phyloP scores from a whole-genome alignment of 2,329 filamentous ascomycete genomes.

The Sarocladiaceae sp. region DNA sequence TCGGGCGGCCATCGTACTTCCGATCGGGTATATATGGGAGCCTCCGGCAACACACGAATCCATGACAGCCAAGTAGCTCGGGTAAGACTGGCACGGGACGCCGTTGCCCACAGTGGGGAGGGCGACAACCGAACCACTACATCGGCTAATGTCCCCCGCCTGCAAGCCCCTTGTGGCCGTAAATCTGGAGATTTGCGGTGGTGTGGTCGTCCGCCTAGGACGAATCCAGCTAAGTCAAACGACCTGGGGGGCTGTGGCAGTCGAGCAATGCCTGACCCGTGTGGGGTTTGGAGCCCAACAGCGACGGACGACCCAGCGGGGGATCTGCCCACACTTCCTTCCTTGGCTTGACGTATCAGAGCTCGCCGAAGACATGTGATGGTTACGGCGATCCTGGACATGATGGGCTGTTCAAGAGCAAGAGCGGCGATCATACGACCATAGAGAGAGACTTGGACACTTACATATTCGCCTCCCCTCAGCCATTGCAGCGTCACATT shows the following conservation, averaged over 20 bases:
- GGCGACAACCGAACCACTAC: slow-evolving; percentile 2
- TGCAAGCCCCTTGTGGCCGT: too few species aligned
- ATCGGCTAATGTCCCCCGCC: slow-evolving; percentile 7
- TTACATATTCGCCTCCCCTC: slow-evolving; percentile 1
- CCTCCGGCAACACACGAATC: slow-evolving; percentile 7
- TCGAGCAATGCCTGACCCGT: too few species aligned
- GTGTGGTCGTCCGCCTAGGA: too few species aligned
- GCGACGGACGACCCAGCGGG: too few species aligned
- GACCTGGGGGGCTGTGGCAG: neutral
- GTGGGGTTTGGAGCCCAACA: slow-evolving; percentile 6
- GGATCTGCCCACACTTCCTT: slow-evolving; percentile 3
- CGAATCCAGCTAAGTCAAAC: neutral
- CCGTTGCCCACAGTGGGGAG: neutral
- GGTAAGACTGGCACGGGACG: neutral
- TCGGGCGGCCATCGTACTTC: slow-evolving; percentile 7
- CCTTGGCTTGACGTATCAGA: slow-evolving; percentile 4
- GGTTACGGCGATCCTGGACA: neutral
- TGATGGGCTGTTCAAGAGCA: neutral
- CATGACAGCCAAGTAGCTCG: slow-evolving; percentile 4
- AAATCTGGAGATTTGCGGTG: too few species aligned
- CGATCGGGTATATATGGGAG: slow-evolving; percentile 8
- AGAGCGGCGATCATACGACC: slow-evolving; percentile 1
- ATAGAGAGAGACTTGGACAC: neutral
- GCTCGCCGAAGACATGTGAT: neutral
- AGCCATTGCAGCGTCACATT: neutral